Base-by-base conservation (phyloP, 2,329 filamentous ascomycete species). In the Thermoascus crustaceus region DNA sequence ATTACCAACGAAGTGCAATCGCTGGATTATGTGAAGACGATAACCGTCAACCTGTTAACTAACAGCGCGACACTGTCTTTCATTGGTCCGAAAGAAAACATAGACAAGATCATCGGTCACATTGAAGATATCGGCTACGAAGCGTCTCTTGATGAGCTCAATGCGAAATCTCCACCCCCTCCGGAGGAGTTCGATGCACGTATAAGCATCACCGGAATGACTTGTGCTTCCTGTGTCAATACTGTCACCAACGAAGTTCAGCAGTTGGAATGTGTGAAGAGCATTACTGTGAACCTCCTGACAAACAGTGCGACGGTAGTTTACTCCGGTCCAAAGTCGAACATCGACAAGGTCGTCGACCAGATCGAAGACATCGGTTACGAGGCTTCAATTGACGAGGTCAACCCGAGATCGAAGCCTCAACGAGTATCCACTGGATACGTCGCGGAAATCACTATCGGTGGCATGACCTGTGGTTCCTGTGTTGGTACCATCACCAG, bases 161-260 rank as follows among this genome's bases (percentile, higher is more conserved):
- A 34, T 16, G 30, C 18, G 7, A 37, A 23, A 29, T 33, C 9
- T 4, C 25, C 13, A 9, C 24, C 17, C 13, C 25, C 4, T n/a
- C 17, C 6, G 24, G 43, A 47, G 17, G 41, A 46, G 18, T 50
- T 43, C 24, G 32, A 42, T 7, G 50, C 60, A 3, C 51, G 48
- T 7, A 45, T 70, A 10, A 63, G 78, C 13, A 70, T 87, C 25
- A 75, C 71, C 18, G 82, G 82, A 34, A 85, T 87, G 81, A 84
- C 78, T 3, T 86, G 82, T 53, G 75, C 77, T 9, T 72, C 79
- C 8, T 87, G 82, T 49, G 70, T 71, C 35, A 79, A 78, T 50
- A 67, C 69, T 24, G 75, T 86, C 45, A 78, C 72, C 8, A 61
- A 71, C 5, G 72, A 74, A 42, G 57, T 86, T 23, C 61, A 72